These are phyloP conservation scores for maize (Zea mays) DNA, from an alignment of 176 grass and related monocot genomes.

Conservation along the genomic window DNA sequence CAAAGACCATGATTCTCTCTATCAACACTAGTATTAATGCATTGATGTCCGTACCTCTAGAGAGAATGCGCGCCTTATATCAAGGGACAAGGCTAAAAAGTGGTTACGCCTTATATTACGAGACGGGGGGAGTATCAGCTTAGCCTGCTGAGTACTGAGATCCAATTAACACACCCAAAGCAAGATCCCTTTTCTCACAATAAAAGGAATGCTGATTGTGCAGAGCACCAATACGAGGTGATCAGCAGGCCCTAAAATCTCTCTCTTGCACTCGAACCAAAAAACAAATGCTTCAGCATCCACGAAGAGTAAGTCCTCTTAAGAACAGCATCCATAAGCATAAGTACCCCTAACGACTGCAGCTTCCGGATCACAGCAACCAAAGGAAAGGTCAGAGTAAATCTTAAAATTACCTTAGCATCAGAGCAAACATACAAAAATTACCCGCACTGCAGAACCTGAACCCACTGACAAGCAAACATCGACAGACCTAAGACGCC, in stretches of 20 bases:
- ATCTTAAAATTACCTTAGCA: background rate
- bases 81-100: too few relatives aligned
- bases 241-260: slow-evolving; percentile 5
- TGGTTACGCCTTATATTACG: too few relatives aligned
- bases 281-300: background rate
- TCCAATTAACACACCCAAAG: background rate
- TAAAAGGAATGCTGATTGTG: background rate
- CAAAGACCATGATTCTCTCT: too few relatives aligned
- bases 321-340: background rate
- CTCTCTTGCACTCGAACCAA: background rate
- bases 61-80: too few relatives aligned
- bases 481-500: slow-evolving; percentile 10
- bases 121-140: background rate
- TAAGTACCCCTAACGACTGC: background rate
- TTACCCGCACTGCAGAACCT: background rate
- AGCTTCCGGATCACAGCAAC: slow-evolving; percentile 21
- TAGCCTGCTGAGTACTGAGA: background rate
- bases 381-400: background rate
- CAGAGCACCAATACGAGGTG: background rate
- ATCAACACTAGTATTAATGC: too few relatives aligned
- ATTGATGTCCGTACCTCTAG: too few relatives aligned
- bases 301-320: background rate
- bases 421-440: background rate
- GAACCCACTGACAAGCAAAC: background rate
- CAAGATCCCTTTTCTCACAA: background rate